Conservation (phyloP, 345 rosid genomes). For the Citrus hindsii region DNA sequence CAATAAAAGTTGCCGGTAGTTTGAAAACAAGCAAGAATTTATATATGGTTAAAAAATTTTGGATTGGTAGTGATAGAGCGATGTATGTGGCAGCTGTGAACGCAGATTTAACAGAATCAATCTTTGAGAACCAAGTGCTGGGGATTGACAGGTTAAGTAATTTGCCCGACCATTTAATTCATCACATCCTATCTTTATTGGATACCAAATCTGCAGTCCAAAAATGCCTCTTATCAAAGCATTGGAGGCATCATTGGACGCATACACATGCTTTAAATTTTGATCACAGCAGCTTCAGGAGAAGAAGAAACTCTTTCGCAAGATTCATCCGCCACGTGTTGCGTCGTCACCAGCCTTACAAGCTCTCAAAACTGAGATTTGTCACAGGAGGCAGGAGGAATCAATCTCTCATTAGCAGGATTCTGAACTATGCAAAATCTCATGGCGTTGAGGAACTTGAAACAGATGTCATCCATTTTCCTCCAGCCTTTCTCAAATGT, state of each 20-base stretch:
- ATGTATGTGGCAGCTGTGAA: too few relatives aligned
- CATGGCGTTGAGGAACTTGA: neutral
- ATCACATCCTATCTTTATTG: neutral
- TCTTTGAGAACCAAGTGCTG: too few relatives aligned
- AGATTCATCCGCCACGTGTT: neutral
- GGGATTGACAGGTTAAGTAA: neutral
- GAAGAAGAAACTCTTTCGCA: neutral
- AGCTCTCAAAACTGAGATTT: neutral
- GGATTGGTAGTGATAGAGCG: too few relatives aligned
- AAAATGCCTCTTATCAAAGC: neutral
- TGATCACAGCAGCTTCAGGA: neutral
- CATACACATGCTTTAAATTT: neutral
- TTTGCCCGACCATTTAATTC: neutral
- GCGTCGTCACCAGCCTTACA: neutral
- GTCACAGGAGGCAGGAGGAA: neutral
- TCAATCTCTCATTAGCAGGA: neutral
- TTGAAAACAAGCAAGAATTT: too few relatives aligned
- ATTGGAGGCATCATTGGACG: constrained; percentile 1
- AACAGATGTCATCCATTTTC: neutral
- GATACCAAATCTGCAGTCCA: neutral
- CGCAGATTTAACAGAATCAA: too few relatives aligned
- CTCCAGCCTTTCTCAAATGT: neutral
- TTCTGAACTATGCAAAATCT: neutral
- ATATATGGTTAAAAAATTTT: too few relatives aligned
- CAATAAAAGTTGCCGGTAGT: too few relatives aligned